Conservation (phyloP, 176 grass and related monocot genomes). For the Carex parvula region DNA sequence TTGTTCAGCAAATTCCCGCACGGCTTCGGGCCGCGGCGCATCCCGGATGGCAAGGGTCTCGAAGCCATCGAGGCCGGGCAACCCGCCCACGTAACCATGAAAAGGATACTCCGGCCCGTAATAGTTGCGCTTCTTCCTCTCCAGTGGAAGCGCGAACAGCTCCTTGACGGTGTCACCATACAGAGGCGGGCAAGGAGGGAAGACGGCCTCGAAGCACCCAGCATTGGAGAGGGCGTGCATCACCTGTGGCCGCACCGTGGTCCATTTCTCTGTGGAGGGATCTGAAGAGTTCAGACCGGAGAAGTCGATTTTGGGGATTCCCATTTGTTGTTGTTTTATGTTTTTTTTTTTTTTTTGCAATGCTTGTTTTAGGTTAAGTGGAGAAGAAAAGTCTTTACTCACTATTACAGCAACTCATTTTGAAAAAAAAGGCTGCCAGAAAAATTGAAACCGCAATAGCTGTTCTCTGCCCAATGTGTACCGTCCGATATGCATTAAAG, state of each 20-base stretch:
- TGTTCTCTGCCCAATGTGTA: too few species aligned
- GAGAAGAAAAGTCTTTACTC: too few species aligned
- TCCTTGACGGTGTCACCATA: slow-evolving; percentile 40
- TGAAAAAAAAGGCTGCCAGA: too few species aligned
- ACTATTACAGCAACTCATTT: too few species aligned
- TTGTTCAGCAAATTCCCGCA: slow-evolving; percentile 38
- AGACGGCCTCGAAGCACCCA: slow-evolving; percentile 57
- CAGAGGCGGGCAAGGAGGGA: slow-evolving; percentile 31
- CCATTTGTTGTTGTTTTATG: background rate
- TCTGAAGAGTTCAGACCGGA: background rate
- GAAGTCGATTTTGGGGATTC: slow-evolving; percentile 31
- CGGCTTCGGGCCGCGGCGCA: background rate
- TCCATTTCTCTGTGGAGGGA: slow-evolving; percentile 5
- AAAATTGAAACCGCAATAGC: too few species aligned
- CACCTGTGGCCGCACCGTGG: slow-evolving; percentile 29
- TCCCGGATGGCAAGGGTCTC: slow-evolving; percentile 54
- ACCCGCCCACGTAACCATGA: slow-evolving; percentile 48
- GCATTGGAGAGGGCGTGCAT: slow-evolving; percentile 35
- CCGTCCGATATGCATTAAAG: too few species aligned
- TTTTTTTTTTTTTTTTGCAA: too few species aligned
- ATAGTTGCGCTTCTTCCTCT: slow-evolving; percentile 48
- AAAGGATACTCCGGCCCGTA: slow-evolving; percentile 48
- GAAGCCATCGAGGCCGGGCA: slow-evolving; percentile 35
- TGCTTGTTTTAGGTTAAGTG: background rate
- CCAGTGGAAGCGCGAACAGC: slow-evolving; percentile 51